A percentile compares a stretch with the other conserved stretches of the same genome.
phyloP scores from a whole-genome alignment of 164 flowering plant species.

The Annona cherimola region DNA sequence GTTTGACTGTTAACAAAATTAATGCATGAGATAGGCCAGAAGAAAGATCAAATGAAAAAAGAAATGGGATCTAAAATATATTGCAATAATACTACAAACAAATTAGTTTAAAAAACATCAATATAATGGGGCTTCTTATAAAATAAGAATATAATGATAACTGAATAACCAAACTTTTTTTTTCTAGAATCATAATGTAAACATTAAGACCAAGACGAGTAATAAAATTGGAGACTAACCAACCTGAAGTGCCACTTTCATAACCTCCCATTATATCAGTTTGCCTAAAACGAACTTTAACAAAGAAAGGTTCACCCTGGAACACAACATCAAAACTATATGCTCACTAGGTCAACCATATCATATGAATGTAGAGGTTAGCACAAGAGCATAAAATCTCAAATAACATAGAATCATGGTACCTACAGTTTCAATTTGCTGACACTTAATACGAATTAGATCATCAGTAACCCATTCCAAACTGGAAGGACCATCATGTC shows the following conservation, averaged over 20 bases:
- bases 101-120: background rate
- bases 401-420: background rate
- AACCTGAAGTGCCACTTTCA: background rate
- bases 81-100: background rate
- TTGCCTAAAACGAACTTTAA: background rate
- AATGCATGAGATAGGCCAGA: background rate
- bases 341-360: background rate
- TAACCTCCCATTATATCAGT: background rate
- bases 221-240: background rate
- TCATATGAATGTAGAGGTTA: too few relatives aligned
- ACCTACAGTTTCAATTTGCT: constrained; percentile 2
- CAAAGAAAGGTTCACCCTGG: background rate
- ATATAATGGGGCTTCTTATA: background rate
- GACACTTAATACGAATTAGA: constrained; percentile 1
- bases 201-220: background rate
- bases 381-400: background rate
- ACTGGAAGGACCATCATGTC: background rate
- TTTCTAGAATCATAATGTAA: background rate
- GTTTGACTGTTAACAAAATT: background rate
- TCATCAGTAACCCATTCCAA: constrained; percentile 4
- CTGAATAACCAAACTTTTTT: background rate
- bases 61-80: background rate
- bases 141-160: background rate
- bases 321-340: background rate
- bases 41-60: background rate